Base-by-base conservation (phyloP, 139 green algal species). In the Picochlorum sp. region DNA sequence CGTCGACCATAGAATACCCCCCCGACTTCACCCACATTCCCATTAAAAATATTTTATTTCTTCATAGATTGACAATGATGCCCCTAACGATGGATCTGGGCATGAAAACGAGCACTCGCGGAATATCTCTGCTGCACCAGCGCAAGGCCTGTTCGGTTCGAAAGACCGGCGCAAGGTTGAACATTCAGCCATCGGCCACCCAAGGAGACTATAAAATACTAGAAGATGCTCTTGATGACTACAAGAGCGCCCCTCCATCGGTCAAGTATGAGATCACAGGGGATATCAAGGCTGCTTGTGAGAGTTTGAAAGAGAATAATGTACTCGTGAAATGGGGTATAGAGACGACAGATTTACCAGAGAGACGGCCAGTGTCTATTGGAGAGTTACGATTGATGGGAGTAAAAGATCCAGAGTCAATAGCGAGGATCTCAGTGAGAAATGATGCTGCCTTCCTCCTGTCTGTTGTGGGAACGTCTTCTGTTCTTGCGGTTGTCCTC, bases 371-470 rank as follows among this genome's bases (percentile, higher is more conserved):
- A 49, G 74, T 90, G 45, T 71, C 82, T 47, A 52, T 79, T 6
- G 83, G 83, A 37, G 67, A 77, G 54, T 65, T 78, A 37, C 28
- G 64, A 20, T 15, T 59, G 59, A 71, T 80, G 20, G 86, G 85
- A 28, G 76, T 94, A 45, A 87, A 87, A 58, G 52, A 71, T 38
- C 86, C 88, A 0, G 82, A 84, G 24, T 50, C 55, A 7, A 83
- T 95, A 41, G 85, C 76, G 2, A 65, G 77, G 15, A 69, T 80
- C 2, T 80, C 61, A 14, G 66, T 85, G 3, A 76, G 87, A 16
- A 92, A 94, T 68, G 87, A 95, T 60, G 76, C 76, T 4, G 85
- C 86, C 4, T 96, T 96, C 61, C 72, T 96, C 3, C 59, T 76
- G 57, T 85, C 77, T 4, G 70, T 85, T 2, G 79, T 92, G 1